Evolutionary conservation across 805 yeast species (phyloP), one percentile per base, ranked within the genome.

Genomic region (Barnettozyma pratensis): DNA sequence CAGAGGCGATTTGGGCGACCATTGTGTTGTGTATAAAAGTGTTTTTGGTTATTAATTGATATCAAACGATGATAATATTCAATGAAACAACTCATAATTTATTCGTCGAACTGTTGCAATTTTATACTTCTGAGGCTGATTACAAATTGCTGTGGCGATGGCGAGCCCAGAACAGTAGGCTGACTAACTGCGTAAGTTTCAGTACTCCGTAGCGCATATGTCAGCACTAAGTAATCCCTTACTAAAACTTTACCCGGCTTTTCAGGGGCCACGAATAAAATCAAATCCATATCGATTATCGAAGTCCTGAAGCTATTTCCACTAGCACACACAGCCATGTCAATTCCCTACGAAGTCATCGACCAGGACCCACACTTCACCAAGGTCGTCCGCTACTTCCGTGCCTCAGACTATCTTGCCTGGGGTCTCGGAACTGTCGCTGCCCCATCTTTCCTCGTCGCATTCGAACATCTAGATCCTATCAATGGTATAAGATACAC

Each of bases 361-460:
- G 96, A 87, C 63, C 73, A 77, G 45, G 96, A 87, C 64, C 96
- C 96, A 31, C 81, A 81, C 54, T 85, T 87, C 68, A 61, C 65
- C 37, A 75, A 87, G 51, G 96, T 88, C 31, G 81, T 87, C 11
- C 69, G 80, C 41, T 88, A 83, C 69, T 79, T 87, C 69, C 76
- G 96, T 63, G 65, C 77, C 25, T 71, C 83, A 11, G 96, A 87
- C 69, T 79, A 77, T 58, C 75, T 72, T 7, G 64, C 72, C 19
- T 66, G 80, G 74, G 78, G 71, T 5, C 66, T 67, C 6, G 67
- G 74, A 35, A 71, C 83, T 1, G 75, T 66, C 9, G 70, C 73
- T 4, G 79, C 75, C 27, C 87, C 87, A 5, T 62, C 72, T 19
- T 62, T 73, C 28, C 58, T 77, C 50, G 62, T 69, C 30, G 59